Evolutionary conservation across 2,329 filamentous ascomycete genomes (phyloP).

Genomic region (Penicillium hordei): DNA sequence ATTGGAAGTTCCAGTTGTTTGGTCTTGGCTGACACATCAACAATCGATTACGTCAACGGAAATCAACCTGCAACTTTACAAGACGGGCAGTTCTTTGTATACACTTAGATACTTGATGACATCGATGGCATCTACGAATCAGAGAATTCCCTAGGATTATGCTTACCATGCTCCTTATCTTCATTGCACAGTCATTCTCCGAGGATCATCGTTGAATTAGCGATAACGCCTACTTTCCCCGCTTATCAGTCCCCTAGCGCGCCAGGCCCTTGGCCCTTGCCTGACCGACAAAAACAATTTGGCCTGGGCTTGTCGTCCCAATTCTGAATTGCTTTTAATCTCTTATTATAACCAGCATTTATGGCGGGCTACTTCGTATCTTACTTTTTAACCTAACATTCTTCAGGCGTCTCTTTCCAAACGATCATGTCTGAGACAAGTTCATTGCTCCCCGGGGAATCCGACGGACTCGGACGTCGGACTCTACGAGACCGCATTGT

Average conservation of each 20-base stretch:
- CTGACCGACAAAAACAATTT: constrained; percentile 13
- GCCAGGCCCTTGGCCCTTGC: constrained; percentile 18
- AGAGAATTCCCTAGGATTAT: neutral
- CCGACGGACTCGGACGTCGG: constrained; percentile 24
- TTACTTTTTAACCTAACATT: neutral
- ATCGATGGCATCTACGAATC: neutral
- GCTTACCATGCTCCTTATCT: neutral
- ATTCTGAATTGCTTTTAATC: constrained; percentile 4
- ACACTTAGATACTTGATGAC: neutral
- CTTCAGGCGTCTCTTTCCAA: neutral
- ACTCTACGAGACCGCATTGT: constrained; percentile 35
- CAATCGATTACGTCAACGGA: neutral
- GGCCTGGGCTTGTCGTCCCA: neutral
- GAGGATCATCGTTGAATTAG: neutral
- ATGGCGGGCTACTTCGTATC: constrained; percentile 4
- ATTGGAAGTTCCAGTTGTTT: neutral
- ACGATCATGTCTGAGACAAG: constrained; percentile 31
- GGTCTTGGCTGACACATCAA: constrained; percentile 3
- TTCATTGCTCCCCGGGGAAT: constrained; percentile 20
- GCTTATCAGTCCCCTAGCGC: constrained; percentile 23
- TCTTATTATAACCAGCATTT: constrained; percentile 3
- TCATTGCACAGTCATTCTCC: neutral
- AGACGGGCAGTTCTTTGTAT: neutral
- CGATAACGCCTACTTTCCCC: constrained; percentile 14
- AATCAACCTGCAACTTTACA: neutral